Percentiles rank a stretch among this genome's conserved stretches.
Evolutionary conservation across 805 yeast genomes (phyloP).

Genomic region (Kuraishia molischiana): DNA sequence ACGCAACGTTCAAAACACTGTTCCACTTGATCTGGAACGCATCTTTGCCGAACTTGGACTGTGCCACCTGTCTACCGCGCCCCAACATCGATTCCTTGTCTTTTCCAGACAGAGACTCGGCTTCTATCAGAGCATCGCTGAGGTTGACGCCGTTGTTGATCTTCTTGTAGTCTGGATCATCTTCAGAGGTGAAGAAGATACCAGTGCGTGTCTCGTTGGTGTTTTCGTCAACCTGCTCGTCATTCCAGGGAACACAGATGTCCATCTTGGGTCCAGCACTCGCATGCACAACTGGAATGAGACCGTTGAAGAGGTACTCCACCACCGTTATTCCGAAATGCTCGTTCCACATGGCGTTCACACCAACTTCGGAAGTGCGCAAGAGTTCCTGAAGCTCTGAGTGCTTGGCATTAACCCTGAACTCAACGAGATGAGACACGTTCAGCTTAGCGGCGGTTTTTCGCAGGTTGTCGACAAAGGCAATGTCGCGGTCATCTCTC

Average conservation of each 20-base stretch:
- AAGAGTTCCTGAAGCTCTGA: slow-evolving; percentile 46
- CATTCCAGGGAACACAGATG: slow-evolving; percentile 54
- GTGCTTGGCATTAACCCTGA: slow-evolving; percentile 70
- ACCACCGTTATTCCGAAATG: slow-evolving; percentile 98
- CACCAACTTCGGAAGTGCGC: slow-evolving; percentile 54
- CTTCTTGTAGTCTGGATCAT: slow-evolving; percentile 51
- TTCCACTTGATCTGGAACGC: slow-evolving; percentile 3
- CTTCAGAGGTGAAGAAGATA: slow-evolving; percentile 54
- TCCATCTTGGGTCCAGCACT: slow-evolving; percentile 93
- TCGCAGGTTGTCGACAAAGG: slow-evolving; percentile 42
- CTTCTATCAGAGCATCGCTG: slow-evolving; percentile 31
- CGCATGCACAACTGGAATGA: slow-evolving; percentile 84
- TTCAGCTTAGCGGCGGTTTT: slow-evolving; percentile 29
- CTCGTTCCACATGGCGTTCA: slow-evolving; percentile 99
- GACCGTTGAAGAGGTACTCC: slow-evolving; percentile 80
- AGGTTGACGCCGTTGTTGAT: slow-evolving; percentile 23
- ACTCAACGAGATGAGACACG: slow-evolving; percentile 32
- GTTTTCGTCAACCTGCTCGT: slow-evolving; percentile 15
- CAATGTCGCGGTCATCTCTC: slow-evolving; percentile 56
- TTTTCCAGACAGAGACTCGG: slow-evolving; percentile 4
- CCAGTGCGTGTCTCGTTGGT: slow-evolving; percentile 43
- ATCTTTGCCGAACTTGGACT: slow-evolving; percentile 4
- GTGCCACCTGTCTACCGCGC: slow-evolving; percentile 5
- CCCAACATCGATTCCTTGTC: slow-evolving; percentile 4
- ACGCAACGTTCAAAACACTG: slow-evolving; percentile 2